Conservation (phyloP, 2,329 filamentous ascomycete species). For the Malbranchea zuffiana region DNA sequence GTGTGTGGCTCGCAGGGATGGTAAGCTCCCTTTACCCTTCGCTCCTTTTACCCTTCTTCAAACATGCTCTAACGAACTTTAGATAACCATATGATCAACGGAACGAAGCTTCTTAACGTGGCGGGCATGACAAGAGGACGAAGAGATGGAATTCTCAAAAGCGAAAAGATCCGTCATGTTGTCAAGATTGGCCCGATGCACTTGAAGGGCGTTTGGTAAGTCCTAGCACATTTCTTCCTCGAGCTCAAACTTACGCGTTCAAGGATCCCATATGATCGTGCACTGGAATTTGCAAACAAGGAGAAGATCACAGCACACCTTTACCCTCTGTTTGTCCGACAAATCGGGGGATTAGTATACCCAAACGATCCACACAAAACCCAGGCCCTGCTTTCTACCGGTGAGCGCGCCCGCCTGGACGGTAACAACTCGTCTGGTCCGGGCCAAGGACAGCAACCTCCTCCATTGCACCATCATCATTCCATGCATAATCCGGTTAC, state of each 20-base stretch:
- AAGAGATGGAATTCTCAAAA: conserved; percentile 92
- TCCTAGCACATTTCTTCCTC: not conserved
- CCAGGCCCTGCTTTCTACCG: conserved; percentile 77
- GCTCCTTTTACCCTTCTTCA: not conserved
- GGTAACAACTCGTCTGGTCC: conserved; percentile 41
- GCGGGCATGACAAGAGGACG: conserved; percentile 95
- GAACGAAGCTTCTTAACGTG: conserved; percentile 91
- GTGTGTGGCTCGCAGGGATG: conserved; percentile 87
- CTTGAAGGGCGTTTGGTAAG: conserved; percentile 91
- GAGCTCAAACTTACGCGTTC: not conserved
- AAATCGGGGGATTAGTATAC: conserved; percentile 87
- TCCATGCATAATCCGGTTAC: conserved; percentile 53
- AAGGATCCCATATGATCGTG: conserved; percentile 96
- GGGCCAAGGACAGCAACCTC: conserved; percentile 57
- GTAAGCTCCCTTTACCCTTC: conserved; percentile 39
- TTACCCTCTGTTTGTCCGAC: conserved; percentile 94
- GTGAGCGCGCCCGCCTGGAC: conserved; percentile 63
- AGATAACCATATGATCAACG: conserved; percentile 99
- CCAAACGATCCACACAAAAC: conserved; percentile 69
- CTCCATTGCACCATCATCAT: conserved; percentile 51
- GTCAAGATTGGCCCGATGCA: conserved; percentile 99
- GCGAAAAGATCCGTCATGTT: conserved; percentile 90
- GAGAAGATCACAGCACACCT: conserved; percentile 95
- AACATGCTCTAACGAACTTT: conserved; percentile 6
- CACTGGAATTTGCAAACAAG: conserved; percentile 98